Base-by-base conservation (phyloP, 768 basidiomycete species). In the Boletus coccyginus region DNA sequence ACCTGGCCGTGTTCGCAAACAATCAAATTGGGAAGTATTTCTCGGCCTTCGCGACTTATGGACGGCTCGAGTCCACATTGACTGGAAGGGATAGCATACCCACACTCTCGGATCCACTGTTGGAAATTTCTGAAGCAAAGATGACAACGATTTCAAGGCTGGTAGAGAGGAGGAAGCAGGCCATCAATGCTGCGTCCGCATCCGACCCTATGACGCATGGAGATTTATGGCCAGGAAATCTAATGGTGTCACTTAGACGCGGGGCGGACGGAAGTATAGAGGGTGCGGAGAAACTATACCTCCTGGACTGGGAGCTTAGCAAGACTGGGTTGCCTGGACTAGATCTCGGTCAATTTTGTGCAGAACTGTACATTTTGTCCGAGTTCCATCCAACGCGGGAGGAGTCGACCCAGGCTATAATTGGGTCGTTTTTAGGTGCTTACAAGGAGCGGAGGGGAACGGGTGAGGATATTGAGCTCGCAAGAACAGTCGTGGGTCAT, bases 211-310 rank as follows among this genome's bases (percentile, higher is more conserved):
- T 72, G 55, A 73, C 70, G 21, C 70, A 71, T 12, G 87, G 88
- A 0, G 88, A 89, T 66, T 84, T 88, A 61, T 89, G 87, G 86
- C 80, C 87, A 2, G 87, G 86, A 0, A 88, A 89, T 62, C 59
- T 88, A 45, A 72, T 87, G 57, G 61, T 87, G n/a, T 66, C 61
- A 12, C 64, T 77, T 12, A 68, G 68, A 46, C 63, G 63, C 7
- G 64, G 70, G 1, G n/a, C 41, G 13, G 65, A 66, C 8, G 73
- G 73, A 13, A 52, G 29, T 2, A 46, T 56, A 50, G 66, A 58
- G 14, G 58, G 57, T 11, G 60, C 84, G 39, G 70, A 74, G 62
- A 74, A 68, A 12, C 60, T 85, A 11, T 77, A 73, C 41, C 73
- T 87, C 36, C 61, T 88, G 44, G 87, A 88, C 66, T 88, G 87